Evolutionary conservation across 305 asterid genomes (phyloP).

Genomic region (Coffea humblotiana): DNA sequence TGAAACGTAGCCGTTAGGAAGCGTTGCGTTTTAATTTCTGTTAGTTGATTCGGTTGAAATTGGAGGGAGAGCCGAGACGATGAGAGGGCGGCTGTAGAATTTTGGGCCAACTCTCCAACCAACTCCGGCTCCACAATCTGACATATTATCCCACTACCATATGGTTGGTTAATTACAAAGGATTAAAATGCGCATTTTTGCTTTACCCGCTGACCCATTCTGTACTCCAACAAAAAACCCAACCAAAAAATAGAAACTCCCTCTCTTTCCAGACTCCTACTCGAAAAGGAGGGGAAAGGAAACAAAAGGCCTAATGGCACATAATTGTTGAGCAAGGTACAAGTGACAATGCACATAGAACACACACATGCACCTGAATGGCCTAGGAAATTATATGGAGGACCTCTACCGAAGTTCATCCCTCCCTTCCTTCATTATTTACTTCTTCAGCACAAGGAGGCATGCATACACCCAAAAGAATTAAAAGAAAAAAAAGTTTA

Average conservation of each 20-base stretch:
- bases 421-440: background rate
- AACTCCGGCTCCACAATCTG: background rate
- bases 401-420: too few relatives aligned
- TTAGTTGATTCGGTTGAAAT: background rate
- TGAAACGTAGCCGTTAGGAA: constrained; percentile 33
- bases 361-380: too few relatives aligned
- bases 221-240: too few relatives aligned
- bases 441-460: too few relatives aligned
- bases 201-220: background rate
- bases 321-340: too few relatives aligned
- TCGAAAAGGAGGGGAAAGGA: background rate
- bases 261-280: too few relatives aligned
- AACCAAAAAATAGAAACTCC: background rate
- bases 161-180: background rate
- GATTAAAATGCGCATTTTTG: background rate
- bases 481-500: background rate
- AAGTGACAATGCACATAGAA: too few relatives aligned
- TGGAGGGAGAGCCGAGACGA: too few relatives aligned
- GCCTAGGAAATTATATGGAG: too few relatives aligned
- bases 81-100: background rate
- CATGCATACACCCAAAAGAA: background rate
- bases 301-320: background rate
- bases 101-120: constrained; percentile 19
- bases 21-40: constrained; percentile 14
- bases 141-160: background rate